phyloP scores from a whole-genome alignment of 2,329 filamentous ascomycete genomes.

The Penicillium sp. region DNA sequence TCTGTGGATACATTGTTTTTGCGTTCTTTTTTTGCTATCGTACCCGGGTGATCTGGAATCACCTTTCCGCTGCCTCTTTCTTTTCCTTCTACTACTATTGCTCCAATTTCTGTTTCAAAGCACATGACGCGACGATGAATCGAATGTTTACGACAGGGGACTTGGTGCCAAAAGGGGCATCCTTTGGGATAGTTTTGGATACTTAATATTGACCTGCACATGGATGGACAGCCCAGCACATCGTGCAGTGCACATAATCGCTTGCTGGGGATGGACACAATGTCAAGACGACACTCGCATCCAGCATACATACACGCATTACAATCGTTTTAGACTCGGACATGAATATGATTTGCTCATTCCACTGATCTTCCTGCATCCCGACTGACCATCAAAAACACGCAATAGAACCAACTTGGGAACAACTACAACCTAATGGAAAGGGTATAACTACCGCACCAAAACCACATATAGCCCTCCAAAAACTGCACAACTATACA shows the following conservation, averaged over 20 bases:
- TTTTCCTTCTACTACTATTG: neutral
- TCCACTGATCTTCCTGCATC: neutral
- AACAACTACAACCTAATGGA: neutral
- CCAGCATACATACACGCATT: conserved; percentile 1
- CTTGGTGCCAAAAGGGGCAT: neutral
- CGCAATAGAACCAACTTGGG: no score
- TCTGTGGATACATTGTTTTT: neutral
- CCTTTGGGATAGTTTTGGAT: conserved; percentile 13
- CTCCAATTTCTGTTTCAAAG: conserved; percentile 1
- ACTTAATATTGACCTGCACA: conserved; percentile 14
- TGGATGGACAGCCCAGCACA: neutral
- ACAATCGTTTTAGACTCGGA: neutral
- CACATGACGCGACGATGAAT: conserved; percentile 19
- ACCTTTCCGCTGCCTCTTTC: neutral
- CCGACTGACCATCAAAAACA: neutral
- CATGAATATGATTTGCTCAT: neutral
- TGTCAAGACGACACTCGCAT: neutral
- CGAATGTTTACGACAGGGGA: conserved; percentile 1
- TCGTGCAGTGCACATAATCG: neutral
- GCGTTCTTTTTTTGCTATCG: neutral
- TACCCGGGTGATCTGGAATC: conserved; percentile 13
- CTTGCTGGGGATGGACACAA: neutral
- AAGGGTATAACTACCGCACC: neutral
- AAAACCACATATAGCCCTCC: neutral
- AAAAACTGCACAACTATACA: no score